These are phyloP conservation scores for Scenedesmus sp. DNA, from an alignment of 163 green algal genomes.

Conservation along the genomic window DNA sequence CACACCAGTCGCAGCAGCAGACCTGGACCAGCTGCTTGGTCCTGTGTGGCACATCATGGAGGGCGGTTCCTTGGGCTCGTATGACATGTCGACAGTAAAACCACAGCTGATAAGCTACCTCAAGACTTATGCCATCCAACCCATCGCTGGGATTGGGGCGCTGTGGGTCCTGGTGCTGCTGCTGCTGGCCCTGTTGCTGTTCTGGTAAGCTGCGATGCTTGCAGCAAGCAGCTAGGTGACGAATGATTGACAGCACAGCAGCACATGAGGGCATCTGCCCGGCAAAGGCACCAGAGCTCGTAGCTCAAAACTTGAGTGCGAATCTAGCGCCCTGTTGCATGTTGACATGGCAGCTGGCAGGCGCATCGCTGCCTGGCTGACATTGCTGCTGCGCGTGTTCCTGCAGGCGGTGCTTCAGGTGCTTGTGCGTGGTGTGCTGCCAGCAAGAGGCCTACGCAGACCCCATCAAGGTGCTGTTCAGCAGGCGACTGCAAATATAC, in stretches of 20 bases:
- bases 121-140: constrained; percentile 14
- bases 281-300: too few species aligned
- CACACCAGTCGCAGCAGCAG: neutral
- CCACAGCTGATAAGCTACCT: constrained; percentile 26
- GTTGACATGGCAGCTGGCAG: neutral
- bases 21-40: constrained; percentile 9
- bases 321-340: neutral
- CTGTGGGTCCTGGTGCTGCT: constrained; percentile 27
- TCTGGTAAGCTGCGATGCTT: constrained; percentile 19
- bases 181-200: constrained; percentile 21
- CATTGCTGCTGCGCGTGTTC: neutral
- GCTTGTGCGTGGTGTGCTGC: constrained; percentile 41
- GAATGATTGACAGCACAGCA: too few species aligned
- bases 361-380: neutral
- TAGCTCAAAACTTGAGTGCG: too few species aligned
- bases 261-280: neutral
- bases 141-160: constrained; percentile 19
- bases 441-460: constrained; percentile 53
- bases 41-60: neutral
- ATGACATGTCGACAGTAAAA: neutral
- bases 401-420: constrained; percentile 41
- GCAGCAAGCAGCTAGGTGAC: neutral
- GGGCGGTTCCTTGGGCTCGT: neutral
- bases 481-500: neutral
- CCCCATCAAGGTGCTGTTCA: constrained; percentile 42